Evolutionary conservation across 495 filamentous ascomycete species (phyloP).

Genomic region (Neurospora sublineolata): DNA sequence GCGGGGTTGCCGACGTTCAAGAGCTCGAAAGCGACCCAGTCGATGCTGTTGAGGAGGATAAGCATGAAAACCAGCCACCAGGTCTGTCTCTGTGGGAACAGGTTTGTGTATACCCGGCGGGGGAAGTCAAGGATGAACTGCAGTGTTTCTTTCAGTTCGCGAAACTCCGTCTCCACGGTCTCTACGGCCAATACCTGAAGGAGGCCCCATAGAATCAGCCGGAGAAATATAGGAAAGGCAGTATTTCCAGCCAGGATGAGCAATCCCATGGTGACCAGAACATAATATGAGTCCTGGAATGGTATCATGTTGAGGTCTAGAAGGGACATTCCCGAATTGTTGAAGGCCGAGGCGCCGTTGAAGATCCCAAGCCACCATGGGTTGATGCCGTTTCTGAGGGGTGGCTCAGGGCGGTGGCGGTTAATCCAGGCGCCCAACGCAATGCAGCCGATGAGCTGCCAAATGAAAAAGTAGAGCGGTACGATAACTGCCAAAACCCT

Average conservation of each 20-base stretch:
- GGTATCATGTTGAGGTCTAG: constrained; percentile 72
- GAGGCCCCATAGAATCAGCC: constrained; percentile 63
- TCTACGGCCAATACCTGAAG: constrained; percentile 18
- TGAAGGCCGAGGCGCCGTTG: constrained; percentile 67
- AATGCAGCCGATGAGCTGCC: constrained; percentile 59
- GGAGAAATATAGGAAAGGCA: constrained; percentile 61
- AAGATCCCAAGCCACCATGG: constrained; percentile 62
- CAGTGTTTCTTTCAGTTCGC: constrained; percentile 49
- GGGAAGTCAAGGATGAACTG: constrained; percentile 75
- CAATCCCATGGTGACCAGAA: constrained; percentile 62
- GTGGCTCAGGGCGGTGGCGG: constrained; percentile 42
- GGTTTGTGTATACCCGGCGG: constrained; percentile 67
- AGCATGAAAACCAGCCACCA: constrained; percentile 71
- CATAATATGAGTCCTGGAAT: constrained; percentile 54
- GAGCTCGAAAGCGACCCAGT: constrained; percentile 74
- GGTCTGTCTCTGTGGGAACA: constrained; percentile 66
- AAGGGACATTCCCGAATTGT: constrained; percentile 78
- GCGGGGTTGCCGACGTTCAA: constrained; percentile 62
- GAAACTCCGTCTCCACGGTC: constrained; percentile 17
- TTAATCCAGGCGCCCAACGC: constrained; percentile 63
- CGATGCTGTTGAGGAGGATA: constrained; percentile 63
- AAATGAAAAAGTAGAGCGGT: constrained; percentile 59
- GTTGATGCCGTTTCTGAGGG: constrained; percentile 53
- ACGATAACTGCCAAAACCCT: constrained; percentile 61
- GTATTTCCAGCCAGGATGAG: constrained; percentile 83